A percentile compares a stretch with the other conserved stretches of the same genome.
Evolutionary conservation across 163 green algal species (phyloP).

Genomic region (Volvox carteri): DNA sequence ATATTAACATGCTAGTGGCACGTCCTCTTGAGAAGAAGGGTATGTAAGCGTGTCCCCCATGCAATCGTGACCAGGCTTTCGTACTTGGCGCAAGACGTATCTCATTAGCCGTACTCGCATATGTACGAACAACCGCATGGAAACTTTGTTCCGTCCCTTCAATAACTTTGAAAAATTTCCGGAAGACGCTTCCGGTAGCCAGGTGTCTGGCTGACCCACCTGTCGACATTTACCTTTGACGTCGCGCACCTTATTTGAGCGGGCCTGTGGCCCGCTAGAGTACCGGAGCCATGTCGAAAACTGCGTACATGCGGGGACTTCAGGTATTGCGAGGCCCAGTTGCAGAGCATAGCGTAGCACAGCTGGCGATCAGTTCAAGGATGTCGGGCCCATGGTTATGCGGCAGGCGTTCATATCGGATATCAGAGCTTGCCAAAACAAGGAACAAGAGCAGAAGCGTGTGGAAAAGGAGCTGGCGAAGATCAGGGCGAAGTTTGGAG

Average conservation of each 20-base stretch:
- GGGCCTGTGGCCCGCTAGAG: slow-evolving; percentile 27
- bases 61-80: no score
- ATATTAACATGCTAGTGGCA: no score
- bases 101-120: no score
- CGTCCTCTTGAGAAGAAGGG: no score
- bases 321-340: slow-evolving; percentile 65
- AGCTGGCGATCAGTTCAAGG: not conserved
- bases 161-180: no score
- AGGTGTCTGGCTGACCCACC: not conserved
- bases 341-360: not conserved
- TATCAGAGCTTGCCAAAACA: slow-evolving; percentile 91
- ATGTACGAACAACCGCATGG: no score
- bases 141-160: no score
- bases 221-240: not conserved
- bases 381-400: not conserved
- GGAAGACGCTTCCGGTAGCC: no score
- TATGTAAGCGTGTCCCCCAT: no score
- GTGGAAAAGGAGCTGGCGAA: slow-evolving; percentile 99
- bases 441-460: slow-evolving; percentile 92
- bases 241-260: not conserved
- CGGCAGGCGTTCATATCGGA: slow-evolving; percentile 96
- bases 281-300: slow-evolving; percentile 79
- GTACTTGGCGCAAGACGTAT: no score
- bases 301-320: slow-evolving; percentile 82
- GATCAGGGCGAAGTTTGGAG: slow-evolving; percentile 96